These are phyloP conservation scores for Candida broadrunensis DNA, from an alignment of 805 yeast genomes.

Conservation along the genomic window DNA sequence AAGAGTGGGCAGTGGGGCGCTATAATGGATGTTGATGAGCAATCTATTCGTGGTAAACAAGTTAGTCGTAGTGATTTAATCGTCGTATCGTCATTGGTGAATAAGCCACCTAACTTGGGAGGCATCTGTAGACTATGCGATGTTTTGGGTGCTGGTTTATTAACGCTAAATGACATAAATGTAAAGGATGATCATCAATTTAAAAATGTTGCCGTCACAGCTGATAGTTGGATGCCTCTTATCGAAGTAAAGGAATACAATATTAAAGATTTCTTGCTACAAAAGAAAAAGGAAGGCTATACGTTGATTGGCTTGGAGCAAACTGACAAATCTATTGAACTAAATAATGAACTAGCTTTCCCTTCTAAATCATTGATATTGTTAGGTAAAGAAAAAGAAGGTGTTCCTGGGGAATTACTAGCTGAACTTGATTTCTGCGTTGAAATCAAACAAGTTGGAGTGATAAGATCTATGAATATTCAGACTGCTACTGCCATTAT, in stretches of 20 bases:
- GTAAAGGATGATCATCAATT: conserved; percentile 68
- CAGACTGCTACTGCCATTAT: conserved; percentile 96
- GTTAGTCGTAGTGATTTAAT: conserved; percentile 75
- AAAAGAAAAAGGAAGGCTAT: conserved; percentile 71
- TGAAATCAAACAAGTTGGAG: conserved; percentile 90
- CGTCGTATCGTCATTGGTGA: conserved; percentile 88
- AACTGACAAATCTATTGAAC: conserved; percentile 80
- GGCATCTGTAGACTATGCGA: conserved; percentile 93
- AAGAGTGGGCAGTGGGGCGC: conserved; percentile 89
- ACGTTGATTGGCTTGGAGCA: conserved; percentile 89
- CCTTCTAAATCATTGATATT: conserved; percentile 77
- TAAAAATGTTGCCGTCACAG: conserved; percentile 87
- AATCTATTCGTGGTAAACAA: conserved; percentile 37
- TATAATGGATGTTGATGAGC: conserved; percentile 55
- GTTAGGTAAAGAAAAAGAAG: conserved; percentile 85
- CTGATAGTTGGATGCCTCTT: conserved; percentile 96
- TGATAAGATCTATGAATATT: conserved; percentile 91
- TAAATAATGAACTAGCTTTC: conserved; percentile 62
- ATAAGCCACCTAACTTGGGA: conserved; percentile 89
- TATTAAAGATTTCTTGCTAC: conserved; percentile 54
- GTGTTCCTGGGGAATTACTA: conserved; percentile 82
- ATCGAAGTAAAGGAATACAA: conserved; percentile 61
- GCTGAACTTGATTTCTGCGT: conserved; percentile 83
- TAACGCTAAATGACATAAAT: conserved; percentile 70
- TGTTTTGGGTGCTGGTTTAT: conserved; percentile 81